Conservation (phyloP, 2,329 filamentous ascomycete species). For the Raffaelea arxii region DNA sequence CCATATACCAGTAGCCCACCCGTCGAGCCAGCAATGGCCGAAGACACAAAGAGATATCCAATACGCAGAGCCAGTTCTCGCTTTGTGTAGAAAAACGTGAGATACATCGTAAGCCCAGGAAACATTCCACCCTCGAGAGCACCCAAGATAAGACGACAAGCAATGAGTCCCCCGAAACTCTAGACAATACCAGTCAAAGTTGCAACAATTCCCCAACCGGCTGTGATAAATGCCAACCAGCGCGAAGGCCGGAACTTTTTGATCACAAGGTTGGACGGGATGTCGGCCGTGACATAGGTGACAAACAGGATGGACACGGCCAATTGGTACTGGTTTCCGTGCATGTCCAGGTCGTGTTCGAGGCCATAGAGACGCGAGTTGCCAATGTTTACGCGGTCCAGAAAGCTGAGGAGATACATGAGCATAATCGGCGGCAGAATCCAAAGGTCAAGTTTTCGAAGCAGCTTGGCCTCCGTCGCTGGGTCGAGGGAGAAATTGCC, state of each 20-base stretch:
- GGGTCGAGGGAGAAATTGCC: too few relatives aligned
- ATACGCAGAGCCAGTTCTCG: constrained; percentile 62
- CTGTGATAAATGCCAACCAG: constrained; percentile 56
- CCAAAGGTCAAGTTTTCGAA: constrained; percentile 5
- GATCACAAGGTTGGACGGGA: constrained; percentile 55
- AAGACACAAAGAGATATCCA: constrained; percentile 61
- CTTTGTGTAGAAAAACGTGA: constrained; percentile 70
- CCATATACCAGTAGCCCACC: constrained; percentile 66
- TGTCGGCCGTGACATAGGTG: constrained; percentile 52
- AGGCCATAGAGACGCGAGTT: constrained; percentile 58
- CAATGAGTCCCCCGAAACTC: constrained; percentile 56
- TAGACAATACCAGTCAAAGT: constrained; percentile 59
- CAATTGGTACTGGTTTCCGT: constrained; percentile 59
- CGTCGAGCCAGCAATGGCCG: constrained; percentile 61
- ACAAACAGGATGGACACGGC: constrained; percentile 59
- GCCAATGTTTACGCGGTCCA: constrained; percentile 53
- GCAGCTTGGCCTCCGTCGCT: too few relatives aligned
- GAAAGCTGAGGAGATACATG: constrained; percentile 4
- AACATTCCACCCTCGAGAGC: constrained; percentile 61
- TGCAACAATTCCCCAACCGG: constrained; percentile 59
- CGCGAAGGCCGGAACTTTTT: constrained; percentile 52
- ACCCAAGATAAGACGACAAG: constrained; percentile 58
- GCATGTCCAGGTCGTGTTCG: constrained; percentile 50
- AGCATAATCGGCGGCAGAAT: constrained; percentile 1
- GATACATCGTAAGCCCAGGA: constrained; percentile 57